phyloP scores from a whole-genome alignment of 108 stramenopile genomes.

The Nitzschia palea region DNA sequence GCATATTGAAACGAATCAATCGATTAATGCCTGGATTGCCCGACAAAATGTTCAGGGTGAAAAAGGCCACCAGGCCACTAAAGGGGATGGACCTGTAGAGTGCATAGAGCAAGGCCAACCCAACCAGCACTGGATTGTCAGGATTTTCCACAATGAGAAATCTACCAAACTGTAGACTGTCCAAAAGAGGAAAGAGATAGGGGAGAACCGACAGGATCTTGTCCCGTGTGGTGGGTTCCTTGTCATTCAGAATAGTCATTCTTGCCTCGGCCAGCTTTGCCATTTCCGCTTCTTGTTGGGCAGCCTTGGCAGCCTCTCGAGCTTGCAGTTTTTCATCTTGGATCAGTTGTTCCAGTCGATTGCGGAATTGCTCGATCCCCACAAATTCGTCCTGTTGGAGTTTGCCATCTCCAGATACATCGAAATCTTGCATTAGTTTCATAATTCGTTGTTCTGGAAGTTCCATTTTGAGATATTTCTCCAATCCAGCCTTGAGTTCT shows the following conservation, averaged over 20 bases:
- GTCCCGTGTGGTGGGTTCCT: conserved; percentile 62
- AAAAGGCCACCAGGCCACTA: conserved; percentile 76
- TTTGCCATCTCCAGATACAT: conserved; percentile 70
- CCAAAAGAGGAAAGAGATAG: conserved; percentile 84
- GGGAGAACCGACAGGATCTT: conserved; percentile 71
- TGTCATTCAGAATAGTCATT: conserved; percentile 73
- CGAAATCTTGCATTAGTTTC: conserved; percentile 77
- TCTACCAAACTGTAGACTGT: conserved; percentile 81
- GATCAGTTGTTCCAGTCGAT: conserved; percentile 63
- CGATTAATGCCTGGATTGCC: conserved; percentile 79
- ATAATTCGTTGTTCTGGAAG: conserved; percentile 64
- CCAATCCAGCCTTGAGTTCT: conserved; percentile 78
- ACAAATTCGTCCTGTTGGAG: conserved; percentile 81
- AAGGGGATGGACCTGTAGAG: conserved; percentile 78
- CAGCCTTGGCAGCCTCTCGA: conserved; percentile 51
- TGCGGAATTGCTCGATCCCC: conserved; percentile 69
- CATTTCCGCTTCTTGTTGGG: conserved; percentile 52
- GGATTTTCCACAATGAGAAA: conserved; percentile 71
- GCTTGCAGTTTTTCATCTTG: conserved; percentile 77
- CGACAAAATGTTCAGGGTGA: conserved; percentile 66
- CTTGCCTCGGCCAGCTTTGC: conserved; percentile 51
- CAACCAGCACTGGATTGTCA: conserved; percentile 64
- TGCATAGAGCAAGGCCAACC: conserved; percentile 60
- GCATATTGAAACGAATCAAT: conserved; percentile 84
- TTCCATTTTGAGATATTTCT: conserved; percentile 77